These are phyloP conservation scores for Bretschneidera sinensis DNA, from an alignment of 345 rosid genomes.

Conservation along the genomic window DNA sequence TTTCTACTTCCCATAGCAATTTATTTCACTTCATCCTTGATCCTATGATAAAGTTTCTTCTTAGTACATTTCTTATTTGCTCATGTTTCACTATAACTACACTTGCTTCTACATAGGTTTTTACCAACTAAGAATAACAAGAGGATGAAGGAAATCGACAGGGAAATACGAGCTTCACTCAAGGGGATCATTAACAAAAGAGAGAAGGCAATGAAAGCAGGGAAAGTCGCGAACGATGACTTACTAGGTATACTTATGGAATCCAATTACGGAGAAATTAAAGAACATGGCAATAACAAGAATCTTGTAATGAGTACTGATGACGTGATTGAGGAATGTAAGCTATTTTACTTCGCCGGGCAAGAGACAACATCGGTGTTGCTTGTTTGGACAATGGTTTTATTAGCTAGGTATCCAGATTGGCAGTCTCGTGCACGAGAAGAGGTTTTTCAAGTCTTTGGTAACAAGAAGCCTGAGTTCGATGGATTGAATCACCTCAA, in stretches of 20 bases:
- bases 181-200: slow-evolving; percentile 29
- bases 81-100: neutral
- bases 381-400: slow-evolving; percentile 30
- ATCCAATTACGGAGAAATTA: slow-evolving; percentile 33
- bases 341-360: slow-evolving; percentile 32
- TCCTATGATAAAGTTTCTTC: too few relatives aligned
- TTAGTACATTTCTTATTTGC: too few relatives aligned
- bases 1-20: too few relatives aligned
- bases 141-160: slow-evolving; percentile 33
- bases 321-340: slow-evolving; percentile 32
- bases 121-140: slow-evolving; percentile 38
- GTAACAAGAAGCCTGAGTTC: slow-evolving; percentile 20
- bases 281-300: slow-evolving; percentile 13
- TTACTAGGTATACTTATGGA: slow-evolving; percentile 41
- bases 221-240: slow-evolving; percentile 31
- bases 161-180: slow-evolving; percentile 24
- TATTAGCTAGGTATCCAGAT: slow-evolving; percentile 27
- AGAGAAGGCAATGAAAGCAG: slow-evolving; percentile 29
- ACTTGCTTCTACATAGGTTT: slow-evolving; percentile 25
- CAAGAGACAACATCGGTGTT: slow-evolving; percentile 36
- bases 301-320: slow-evolving; percentile 30
- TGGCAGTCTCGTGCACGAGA: slow-evolving; percentile 35
- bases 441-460: slow-evolving; percentile 27
- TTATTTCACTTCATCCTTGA: too few relatives aligned
- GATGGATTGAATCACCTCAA: slow-evolving; percentile 28